These are phyloP conservation scores for Lathyrus oleraceus DNA, from an alignment of 306 rosid species.

Conservation along the genomic window DNA sequence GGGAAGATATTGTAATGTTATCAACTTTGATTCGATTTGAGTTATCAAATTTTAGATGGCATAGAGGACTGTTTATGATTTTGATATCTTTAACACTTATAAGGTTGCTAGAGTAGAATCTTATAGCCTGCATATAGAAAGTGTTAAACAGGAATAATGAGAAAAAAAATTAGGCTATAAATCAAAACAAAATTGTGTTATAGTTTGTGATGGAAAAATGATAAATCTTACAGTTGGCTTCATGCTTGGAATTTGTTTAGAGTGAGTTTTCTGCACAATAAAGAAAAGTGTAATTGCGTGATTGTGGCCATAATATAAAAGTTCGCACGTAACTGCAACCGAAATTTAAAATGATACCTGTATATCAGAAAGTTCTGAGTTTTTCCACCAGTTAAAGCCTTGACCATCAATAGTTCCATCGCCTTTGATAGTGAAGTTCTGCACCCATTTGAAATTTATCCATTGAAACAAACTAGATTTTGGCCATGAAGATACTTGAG, in stretches of 20 bases:
- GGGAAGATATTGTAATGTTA: constrained; percentile 77
- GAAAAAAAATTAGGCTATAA: background rate
- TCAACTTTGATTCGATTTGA: constrained; percentile 60
- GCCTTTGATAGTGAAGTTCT: constrained; percentile 78
- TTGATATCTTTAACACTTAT: constrained; percentile 61
- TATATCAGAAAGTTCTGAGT: constrained; percentile 34
- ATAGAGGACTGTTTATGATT: constrained; percentile 82
- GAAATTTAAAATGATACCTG: constrained; percentile 16
- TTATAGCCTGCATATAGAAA: constrained; percentile 62
- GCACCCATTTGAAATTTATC: constrained; percentile 84
- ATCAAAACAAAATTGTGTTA: background rate
- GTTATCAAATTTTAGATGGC: constrained; percentile 88
- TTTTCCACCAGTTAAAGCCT: constrained; percentile 79
- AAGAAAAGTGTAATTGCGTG: no score
- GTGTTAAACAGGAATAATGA: constrained; percentile 14
- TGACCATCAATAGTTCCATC: constrained; percentile 83
- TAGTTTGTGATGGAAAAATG: background rate
- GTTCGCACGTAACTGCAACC: background rate
- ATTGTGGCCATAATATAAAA: background rate
- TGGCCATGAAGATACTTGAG: constrained; percentile 72
- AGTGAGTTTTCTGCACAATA: constrained; percentile 51
- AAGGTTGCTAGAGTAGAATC: constrained; percentile 71
- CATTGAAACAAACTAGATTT: constrained; percentile 72
- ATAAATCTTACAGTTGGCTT: constrained; percentile 74
- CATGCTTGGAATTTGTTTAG: constrained; percentile 47